Percentiles rank a stretch among this genome's conserved stretches.
These are phyloP conservation scores for Nicotiana otophora DNA, from an alignment of 257 asterid species.

Conservation along the genomic window DNA sequence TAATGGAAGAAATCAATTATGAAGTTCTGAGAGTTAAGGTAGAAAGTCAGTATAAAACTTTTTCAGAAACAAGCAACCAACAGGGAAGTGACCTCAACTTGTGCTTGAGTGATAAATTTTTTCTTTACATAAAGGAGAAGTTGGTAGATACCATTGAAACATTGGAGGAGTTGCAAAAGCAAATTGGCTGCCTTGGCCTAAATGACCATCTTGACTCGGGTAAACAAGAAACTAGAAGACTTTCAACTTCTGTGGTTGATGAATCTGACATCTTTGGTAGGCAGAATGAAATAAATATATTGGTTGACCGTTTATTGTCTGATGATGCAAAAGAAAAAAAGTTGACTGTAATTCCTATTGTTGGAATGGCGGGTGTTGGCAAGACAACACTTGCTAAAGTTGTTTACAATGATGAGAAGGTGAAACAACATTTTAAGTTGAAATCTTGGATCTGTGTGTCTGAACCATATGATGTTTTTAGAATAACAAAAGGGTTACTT, in stretches of 20 bases:
- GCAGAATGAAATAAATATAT: neutral
- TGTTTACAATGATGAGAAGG: slow-evolving; percentile 13
- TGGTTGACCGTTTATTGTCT: neutral
- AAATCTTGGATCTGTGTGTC: slow-evolving; percentile 20
- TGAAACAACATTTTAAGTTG: neutral
- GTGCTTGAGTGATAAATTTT: neutral
- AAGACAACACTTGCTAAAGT: slow-evolving; percentile 19
- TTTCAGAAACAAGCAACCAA: neutral
- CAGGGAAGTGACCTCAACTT: neutral
- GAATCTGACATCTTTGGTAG: neutral
- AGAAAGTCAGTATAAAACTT: neutral
- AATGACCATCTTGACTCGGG: neutral
- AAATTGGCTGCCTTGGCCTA: neutral
- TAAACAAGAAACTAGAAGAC: neutral
- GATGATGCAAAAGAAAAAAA: neutral
- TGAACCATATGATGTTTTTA: neutral
- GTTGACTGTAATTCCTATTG: slow-evolving; percentile 4
- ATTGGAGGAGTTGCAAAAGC: neutral
- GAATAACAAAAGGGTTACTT: slow-evolving; percentile 8
- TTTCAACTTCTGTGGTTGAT: slow-evolving; percentile 14
- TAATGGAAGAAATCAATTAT: slow-evolving; percentile 4
- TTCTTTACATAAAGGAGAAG: neutral
- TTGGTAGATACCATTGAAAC: neutral
- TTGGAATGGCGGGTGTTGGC: neutral
- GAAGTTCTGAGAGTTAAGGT: neutral